Base-by-base conservation (phyloP, 768 basidiomycete species). In the Mycena sanguinolenta region DNA sequence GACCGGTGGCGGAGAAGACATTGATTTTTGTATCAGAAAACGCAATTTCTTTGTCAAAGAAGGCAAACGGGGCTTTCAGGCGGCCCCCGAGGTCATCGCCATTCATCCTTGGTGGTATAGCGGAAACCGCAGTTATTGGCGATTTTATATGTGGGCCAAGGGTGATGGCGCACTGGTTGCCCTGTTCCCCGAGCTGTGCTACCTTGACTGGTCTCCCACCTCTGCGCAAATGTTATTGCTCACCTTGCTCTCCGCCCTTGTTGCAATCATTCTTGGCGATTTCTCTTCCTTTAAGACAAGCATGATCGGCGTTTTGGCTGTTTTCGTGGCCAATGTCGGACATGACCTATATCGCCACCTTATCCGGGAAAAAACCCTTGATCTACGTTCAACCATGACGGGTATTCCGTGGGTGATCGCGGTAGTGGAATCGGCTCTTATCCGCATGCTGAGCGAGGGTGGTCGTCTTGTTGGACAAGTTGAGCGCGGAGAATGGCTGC, bases 1-100 rank as follows among this genome's bases (percentile, higher is more conserved):
- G 78, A 91, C 89, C 4, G 88, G 89, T 0, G 89, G 90, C 3
- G 90, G 89, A 0, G 90, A 91, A 68, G 89, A 91, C 44, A 89
- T 90, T 16, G 86, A 90, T 73, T 90, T 86, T 72, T 88, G 88
- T 67, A 79, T 83, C n/a, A 77, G 77, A 68, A 89, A 87, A 67
- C 81, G 87, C 16, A 74, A 80, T 23, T 79, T 74, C 36, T 84
- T 82, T 49, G 63, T 85, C 39, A 65, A 70, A 13, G 67, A 75
- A 23, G 79, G 80, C 3, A 75, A 81, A 7, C 76, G 81, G 42
- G 86, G 87, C 0, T 89, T 91, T 69, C 69, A 76, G 32, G 78
- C 87, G 2, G 89, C 88, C 17, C 88, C 88, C 2, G 58, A 77
- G 0, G 87, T 87, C 12, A 65, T 78, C n/a, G 87, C 86, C 21